These are phyloP conservation scores for Parsonsia alboflavescens DNA, from an alignment of 257 asterid genomes.

Conservation along the genomic window DNA sequence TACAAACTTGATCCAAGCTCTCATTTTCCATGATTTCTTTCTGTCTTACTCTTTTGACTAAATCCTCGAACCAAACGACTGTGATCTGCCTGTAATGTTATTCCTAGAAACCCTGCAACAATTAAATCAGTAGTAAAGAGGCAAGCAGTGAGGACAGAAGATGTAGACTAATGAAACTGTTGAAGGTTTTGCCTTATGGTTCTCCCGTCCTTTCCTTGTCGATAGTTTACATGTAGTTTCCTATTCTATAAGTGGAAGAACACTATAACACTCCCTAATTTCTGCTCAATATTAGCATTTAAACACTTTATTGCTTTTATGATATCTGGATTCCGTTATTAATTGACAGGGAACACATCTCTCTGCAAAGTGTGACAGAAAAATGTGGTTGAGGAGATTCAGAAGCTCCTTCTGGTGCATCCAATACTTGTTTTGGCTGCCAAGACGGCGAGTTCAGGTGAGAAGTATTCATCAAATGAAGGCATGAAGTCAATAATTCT, in stretches of 20 bases:
- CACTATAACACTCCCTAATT: background rate
- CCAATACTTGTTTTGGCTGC: slow-evolving; percentile 75
- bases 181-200: background rate
- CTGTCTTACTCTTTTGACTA: background rate
- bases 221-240: background rate
- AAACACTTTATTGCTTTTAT: background rate
- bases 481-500: slow-evolving; percentile 36
- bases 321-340: background rate
- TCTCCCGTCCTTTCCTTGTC: background rate
- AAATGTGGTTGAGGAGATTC: slow-evolving; percentile 64
- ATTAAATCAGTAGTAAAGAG: too few species aligned
- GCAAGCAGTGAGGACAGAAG: background rate
- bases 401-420: slow-evolving; percentile 57
- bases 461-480: slow-evolving; percentile 41
- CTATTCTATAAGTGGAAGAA: background rate
- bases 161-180: background rate
- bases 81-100: background rate
- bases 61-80: background rate
- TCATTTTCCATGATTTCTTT: background rate
- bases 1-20: background rate
- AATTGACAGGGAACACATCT: slow-evolving; percentile 52
- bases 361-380: slow-evolving; percentile 69
- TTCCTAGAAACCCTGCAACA: background rate
- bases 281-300: background rate
- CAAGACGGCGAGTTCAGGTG: slow-evolving; percentile 51